phyloP scores from a whole-genome alignment of 1,284 basidiomycete genomes.

The Fomitiporia mediterranea region DNA sequence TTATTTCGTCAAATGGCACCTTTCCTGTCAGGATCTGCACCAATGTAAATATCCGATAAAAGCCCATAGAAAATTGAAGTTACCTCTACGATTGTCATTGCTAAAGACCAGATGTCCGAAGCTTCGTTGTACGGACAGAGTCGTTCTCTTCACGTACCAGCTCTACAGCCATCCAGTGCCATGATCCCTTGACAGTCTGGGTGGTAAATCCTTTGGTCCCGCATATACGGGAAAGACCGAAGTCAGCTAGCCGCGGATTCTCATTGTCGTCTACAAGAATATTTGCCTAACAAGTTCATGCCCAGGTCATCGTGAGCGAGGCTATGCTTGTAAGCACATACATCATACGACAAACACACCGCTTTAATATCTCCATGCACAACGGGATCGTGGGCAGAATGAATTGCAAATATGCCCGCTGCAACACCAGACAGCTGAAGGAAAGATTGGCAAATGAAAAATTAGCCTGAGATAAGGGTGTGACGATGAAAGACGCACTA shows the following conservation, averaged over 20 bases:
- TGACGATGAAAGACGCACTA: too few species aligned
- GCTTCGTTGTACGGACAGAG: background rate
- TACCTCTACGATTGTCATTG: conserved; percentile 9
- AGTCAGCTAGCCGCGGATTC: conserved; percentile 7
- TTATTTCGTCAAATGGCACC: too few species aligned
- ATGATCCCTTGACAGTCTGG: conserved; percentile 2
- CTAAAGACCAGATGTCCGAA: conserved; percentile 7
- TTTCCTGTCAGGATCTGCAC: background rate
- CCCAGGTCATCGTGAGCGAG: too few species aligned
- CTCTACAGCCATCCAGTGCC: conserved; percentile 17
- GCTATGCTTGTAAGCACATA: too few species aligned
- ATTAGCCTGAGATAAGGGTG: too few species aligned
- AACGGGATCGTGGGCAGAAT: background rate
- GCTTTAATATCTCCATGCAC: conserved; percentile 6
- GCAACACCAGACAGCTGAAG: too few species aligned
- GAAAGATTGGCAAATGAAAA: too few species aligned
- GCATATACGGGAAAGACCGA: conserved; percentile 13
- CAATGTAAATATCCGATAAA: background rate
- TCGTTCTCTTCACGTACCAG: background rate
- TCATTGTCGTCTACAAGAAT: conserved; percentile 12
- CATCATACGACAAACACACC: too few species aligned
- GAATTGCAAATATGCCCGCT: background rate
- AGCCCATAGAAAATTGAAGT: background rate
- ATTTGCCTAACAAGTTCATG: too few species aligned
- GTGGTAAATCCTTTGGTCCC: conserved; percentile 13